Percentiles rank a stretch among this genome's conserved stretches.
phyloP scores from a whole-genome alignment of 768 basidiomycete species.

The Candolleomyces aberdarensis region DNA sequence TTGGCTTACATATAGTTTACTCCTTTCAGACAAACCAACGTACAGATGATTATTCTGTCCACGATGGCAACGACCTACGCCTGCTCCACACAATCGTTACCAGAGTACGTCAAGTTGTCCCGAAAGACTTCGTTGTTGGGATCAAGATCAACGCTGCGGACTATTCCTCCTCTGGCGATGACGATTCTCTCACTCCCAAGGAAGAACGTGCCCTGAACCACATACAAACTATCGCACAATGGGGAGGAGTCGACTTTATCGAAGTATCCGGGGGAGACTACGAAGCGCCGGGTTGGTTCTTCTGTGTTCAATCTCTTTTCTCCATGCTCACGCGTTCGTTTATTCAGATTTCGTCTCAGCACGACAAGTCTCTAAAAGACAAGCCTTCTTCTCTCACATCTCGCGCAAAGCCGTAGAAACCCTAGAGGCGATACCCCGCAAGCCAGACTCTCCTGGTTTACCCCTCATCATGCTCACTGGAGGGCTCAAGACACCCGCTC shows the following conservation, averaged over 20 bases:
- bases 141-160: constrained; percentile 83
- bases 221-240: constrained; percentile 55
- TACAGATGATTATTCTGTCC: constrained; percentile 55
- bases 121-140: constrained; percentile 64
- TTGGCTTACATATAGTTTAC: neutral
- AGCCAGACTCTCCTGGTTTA: constrained; percentile 17
- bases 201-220: constrained; percentile 56
- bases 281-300: constrained; percentile 58
- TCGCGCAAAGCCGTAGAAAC: constrained; percentile 51
- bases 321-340: neutral
- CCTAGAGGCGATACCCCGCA: constrained; percentile 31
- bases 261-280: constrained; percentile 90
- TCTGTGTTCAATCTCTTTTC: constrained; percentile 1
- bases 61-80: constrained; percentile 42
- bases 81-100: constrained; percentile 55
- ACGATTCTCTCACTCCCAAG: constrained; percentile 16
- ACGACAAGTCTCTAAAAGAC: constrained; percentile 39
- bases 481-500: constrained; percentile 60
- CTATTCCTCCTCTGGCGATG: constrained; percentile 37
- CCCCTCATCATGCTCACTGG: constrained; percentile 82
- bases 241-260: constrained; percentile 75
- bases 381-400: constrained; percentile 73
- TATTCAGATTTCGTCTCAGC: constrained; percentile 43
- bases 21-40: constrained; percentile 39
- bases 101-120: constrained; percentile 51